Percentiles rank a stretch among this genome's conserved stretches.
phyloP scores from a whole-genome alignment of 2,329 filamentous ascomycete genomes.

The Trichoderma afroharzianum region DNA sequence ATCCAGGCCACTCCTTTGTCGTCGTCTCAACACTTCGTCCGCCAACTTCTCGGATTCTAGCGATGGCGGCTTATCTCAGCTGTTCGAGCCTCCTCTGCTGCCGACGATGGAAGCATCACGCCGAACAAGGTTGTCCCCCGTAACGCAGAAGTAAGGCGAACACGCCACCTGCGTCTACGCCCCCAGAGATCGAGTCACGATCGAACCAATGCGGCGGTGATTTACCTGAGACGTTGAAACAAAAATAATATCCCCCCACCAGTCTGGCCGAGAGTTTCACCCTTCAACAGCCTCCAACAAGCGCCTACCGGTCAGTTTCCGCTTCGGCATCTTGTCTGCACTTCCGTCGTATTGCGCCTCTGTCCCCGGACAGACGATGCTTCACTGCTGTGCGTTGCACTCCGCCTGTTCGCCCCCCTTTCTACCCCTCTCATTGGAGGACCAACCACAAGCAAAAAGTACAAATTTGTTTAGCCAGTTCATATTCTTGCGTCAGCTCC shows the following conservation, averaged over 20 bases:
- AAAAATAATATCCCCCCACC: no score
- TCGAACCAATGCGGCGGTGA: no score
- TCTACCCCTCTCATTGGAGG: not conserved
- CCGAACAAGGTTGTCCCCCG: not conserved
- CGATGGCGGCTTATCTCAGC: no score
- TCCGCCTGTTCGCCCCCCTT: no score
- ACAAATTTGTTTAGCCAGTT: no score
- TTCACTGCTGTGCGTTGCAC: not conserved
- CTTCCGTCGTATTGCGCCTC: not conserved
- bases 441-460: not conserved
- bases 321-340: not conserved
- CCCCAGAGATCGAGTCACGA: no score
- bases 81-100: not conserved
- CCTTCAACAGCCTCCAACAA: not conserved
- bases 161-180: not conserved
- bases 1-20: not conserved
- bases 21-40: no score
- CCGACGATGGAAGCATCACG: not conserved
- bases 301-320: not conserved
- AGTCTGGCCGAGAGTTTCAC: not conserved
- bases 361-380: not conserved
- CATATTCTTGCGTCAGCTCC: no score
- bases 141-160: not conserved
- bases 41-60: not conserved
- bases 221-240: no score